These are phyloP conservation scores for Diaporthe longicolla DNA, from an alignment of 2,329 filamentous ascomycete genomes.

Conservation along the genomic window DNA sequence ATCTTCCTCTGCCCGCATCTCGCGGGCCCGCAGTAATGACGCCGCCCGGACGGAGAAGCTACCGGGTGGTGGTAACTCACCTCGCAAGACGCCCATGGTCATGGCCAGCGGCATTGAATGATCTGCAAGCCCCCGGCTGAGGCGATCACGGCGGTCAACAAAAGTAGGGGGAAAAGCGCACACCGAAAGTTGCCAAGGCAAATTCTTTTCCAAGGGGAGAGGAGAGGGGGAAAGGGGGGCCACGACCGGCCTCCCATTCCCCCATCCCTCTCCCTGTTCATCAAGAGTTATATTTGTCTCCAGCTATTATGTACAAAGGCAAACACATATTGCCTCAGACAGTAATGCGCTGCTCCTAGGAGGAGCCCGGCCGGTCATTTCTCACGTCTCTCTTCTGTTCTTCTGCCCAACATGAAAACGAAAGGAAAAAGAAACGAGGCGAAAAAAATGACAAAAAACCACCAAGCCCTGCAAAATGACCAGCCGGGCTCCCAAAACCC, in stretches of 20 bases:
- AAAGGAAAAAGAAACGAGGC: no score
- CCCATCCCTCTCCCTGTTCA: slow-evolving; percentile 17
- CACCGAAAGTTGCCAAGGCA: slow-evolving; percentile 31
- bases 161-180: neutral
- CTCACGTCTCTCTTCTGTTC: neutral
- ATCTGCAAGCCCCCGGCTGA: neutral
- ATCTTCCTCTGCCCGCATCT: no score
- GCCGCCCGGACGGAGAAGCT: neutral
- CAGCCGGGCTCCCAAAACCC: slow-evolving; percentile 27
- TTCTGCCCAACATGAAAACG: no score
- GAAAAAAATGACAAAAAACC: neutral
- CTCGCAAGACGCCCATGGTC: neutral
- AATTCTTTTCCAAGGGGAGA: neutral
- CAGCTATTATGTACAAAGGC: slow-evolving; percentile 41
- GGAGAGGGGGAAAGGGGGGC: neutral
- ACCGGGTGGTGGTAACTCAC: neutral
- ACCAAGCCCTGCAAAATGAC: slow-evolving; percentile 25
- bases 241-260: slow-evolving; percentile 19
- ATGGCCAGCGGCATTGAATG: slow-evolving; percentile 3
- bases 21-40: neutral
- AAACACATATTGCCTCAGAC: neutral
- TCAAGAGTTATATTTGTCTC: slow-evolving; percentile 40
- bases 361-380: slow-evolving; percentile 17
- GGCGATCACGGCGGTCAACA: slow-evolving; percentile 6
- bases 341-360: slow-evolving; percentile 31